Evolutionary conservation across 192 early-diverging fungal species (phyloP), one percentile per base, ranked within the genome.

Genomic region (Chytriomyces sp.): DNA sequence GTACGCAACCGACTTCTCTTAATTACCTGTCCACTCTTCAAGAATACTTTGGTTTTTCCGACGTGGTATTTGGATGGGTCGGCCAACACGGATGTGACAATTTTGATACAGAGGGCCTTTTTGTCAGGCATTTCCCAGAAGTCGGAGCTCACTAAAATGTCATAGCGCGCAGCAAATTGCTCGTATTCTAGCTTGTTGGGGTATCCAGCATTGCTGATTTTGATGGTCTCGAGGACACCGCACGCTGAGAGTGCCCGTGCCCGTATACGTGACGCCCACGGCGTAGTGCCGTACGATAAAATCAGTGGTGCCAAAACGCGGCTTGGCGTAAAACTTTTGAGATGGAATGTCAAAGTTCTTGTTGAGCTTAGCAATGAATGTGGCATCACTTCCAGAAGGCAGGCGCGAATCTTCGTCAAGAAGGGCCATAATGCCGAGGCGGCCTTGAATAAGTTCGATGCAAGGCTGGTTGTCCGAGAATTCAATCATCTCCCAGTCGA

Each of bases 381-480:
- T 88, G 65, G 69, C 65, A 77, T 99, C 97, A 0, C 89, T 85
- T 31, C 93, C 94, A 31, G 91, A 89, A 59, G 94, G 94, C 57
- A 96, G 78, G 37, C 90, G 79, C 54, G 86, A 86, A 79, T 93
- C 94, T 81, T 99, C 97, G 79, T 99, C 97, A 44, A 99, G 81
- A 60, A 99, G 83, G 10, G 92, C 87, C 34, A 99, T 81, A 39
- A 99, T 94, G 61, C 96, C 95, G n/a, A 96, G 5, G 17, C 39
- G 64, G 7, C 91, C 56, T 74, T 82, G 94, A 69, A 98, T 98
- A 28, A 98, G 82, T 44, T 98, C 96, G 77, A 93, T 94, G 64
- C 96, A 93, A 34, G 92, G 81, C 79, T 94, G 93, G 82, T 98
- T 98, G 83, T 98, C 94, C 79, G 93, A 93, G 79, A 93, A 98